Evolutionary conservation across 164 flowering plant species (phyloP).

Genomic region (Tinospora cordifolia): DNA sequence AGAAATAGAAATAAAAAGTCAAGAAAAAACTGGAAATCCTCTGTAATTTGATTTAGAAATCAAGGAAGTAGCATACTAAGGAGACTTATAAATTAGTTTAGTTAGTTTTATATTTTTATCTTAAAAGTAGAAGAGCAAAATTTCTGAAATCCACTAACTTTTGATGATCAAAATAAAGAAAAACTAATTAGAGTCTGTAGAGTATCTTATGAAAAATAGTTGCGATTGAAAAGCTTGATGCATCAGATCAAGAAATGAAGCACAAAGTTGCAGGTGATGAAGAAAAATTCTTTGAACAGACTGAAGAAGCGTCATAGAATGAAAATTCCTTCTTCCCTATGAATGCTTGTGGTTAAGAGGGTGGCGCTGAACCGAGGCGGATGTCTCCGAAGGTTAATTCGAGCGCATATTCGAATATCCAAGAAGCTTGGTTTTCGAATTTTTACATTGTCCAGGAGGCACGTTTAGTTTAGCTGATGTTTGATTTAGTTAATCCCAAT

Average conservation of each 20-base stretch:
- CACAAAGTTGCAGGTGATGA: background rate
- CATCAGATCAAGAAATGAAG: background rate
- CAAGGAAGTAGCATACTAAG: background rate
- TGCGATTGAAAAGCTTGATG: background rate
- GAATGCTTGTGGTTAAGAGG: background rate
- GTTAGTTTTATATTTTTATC: background rate
- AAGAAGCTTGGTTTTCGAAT: background rate
- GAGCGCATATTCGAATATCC: constrained; percentile 38
- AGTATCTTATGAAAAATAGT: too few relatives aligned
- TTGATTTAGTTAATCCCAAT: constrained; percentile 13
- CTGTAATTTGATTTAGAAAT: too few relatives aligned
- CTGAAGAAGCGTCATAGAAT: background rate
- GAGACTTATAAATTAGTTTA: too few relatives aligned
- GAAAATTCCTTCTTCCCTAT: background rate
- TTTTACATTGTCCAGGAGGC: constrained; percentile 8
- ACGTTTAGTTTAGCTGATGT: constrained; percentile 9
- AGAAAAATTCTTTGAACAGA: background rate
- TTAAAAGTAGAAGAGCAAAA: background rate
- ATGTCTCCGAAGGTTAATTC: constrained; percentile 20
- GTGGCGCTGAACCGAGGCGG: constrained; percentile 23
- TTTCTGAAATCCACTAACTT: background rate
- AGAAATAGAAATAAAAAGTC: too few relatives aligned
- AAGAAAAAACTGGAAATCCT: too few relatives aligned
- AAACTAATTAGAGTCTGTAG: too few relatives aligned
- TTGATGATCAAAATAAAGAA: background rate